These are phyloP conservation scores for Hymenoscyphus albidus DNA, from an alignment of 2,329 filamentous ascomycete species.

Conservation along the genomic window DNA sequence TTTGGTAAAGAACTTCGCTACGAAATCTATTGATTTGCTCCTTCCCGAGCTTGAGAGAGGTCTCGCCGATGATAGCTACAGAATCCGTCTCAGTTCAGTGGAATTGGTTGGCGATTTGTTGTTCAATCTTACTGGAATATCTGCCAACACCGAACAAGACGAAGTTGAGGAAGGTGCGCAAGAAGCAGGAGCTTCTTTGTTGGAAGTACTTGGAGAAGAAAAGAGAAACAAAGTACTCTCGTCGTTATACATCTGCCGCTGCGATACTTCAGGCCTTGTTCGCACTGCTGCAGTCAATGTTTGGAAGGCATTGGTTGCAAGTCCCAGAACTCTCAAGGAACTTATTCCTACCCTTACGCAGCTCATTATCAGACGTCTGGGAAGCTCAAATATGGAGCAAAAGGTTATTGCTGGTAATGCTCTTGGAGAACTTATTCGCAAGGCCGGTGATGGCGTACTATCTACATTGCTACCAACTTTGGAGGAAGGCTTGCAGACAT, in stretches of 20 bases:
- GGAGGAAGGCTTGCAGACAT: slow-evolving; percentile 83
- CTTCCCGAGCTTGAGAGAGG: slow-evolving; percentile 93
- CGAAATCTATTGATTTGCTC: slow-evolving; percentile 87
- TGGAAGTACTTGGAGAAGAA: slow-evolving; percentile 91
- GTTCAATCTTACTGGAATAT: slow-evolving; percentile 96
- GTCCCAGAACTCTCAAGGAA: slow-evolving; percentile 88
- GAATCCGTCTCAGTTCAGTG: slow-evolving; percentile 96
- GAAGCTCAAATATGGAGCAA: slow-evolving; percentile 96
- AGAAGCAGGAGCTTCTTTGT: slow-evolving; percentile 87
- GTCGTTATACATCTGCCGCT: slow-evolving; percentile 95
- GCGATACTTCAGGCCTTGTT: slow-evolving; percentile 90
- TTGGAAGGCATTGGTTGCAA: slow-evolving; percentile 95
- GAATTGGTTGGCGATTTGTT: slow-evolving; percentile 94
- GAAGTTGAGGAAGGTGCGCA: slow-evolving; percentile 75
- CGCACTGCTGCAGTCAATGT: slow-evolving; percentile 85
- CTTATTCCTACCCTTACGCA: slow-evolving; percentile 92
- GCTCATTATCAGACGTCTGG: slow-evolving; percentile 87
- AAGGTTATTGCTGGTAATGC: slow-evolving; percentile 98
- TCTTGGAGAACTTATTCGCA: slow-evolving; percentile 91
- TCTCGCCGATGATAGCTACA: slow-evolving; percentile 94
- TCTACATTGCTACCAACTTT: slow-evolving; percentile 84
- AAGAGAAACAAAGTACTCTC: slow-evolving; percentile 96
- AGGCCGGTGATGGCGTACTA: slow-evolving; percentile 90
- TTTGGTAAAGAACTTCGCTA: slow-evolving; percentile 97
- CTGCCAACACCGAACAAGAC: slow-evolving; percentile 59